Evolutionary conservation across 495 filamentous ascomycete genomes (phyloP), one percentile per base, ranked within the genome.

Genomic region (Aspergillus coremiiformis): DNA sequence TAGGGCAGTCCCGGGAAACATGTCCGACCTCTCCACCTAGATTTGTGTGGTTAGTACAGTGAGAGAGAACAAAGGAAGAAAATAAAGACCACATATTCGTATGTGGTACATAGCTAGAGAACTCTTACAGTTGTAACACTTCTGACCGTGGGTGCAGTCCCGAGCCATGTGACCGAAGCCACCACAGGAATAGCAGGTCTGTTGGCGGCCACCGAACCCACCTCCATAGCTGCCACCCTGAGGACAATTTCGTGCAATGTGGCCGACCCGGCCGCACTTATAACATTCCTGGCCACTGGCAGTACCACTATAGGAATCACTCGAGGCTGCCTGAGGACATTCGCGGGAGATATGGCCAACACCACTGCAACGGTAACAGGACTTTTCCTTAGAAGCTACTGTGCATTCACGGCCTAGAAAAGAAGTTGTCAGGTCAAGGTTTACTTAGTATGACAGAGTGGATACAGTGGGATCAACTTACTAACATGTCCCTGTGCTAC

Each of bases 71-170:
- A n/a, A 35, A 14, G 2, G 2, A 35, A 35, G 29, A n/a, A 39
- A 26, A 20, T 10, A 9, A 41, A 11, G 5, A 9, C 30, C 23
- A 33, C 11, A 6, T 30, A 49, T 17, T 24, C 14, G 20, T 10
- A 9, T 24, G 29, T 29, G 15, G 46, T 30, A 39, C 9, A 39
- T 20, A 3, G 33, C 9, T 44, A 12, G 11, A 19, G 7, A 8
- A 32, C 30, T 67, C 79, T 66, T 62, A 84, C 93, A 98, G 82
- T 97, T 97, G 84, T 98, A 98, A 84, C 93, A 98, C 79, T 97
- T 97, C 78, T 91, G 90, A 50, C 93, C 93, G 64, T 97, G 93
- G 43, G 94, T 96, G 74, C 93, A 98, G 72, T 97, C 93, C 58
- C 91, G 85, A 62, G 87, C 90, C 85, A 96, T 89, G 76, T 98